phyloP scores from a whole-genome alignment of 2,329 filamentous ascomycete genomes.

The Ophiostoma pallidulum region DNA sequence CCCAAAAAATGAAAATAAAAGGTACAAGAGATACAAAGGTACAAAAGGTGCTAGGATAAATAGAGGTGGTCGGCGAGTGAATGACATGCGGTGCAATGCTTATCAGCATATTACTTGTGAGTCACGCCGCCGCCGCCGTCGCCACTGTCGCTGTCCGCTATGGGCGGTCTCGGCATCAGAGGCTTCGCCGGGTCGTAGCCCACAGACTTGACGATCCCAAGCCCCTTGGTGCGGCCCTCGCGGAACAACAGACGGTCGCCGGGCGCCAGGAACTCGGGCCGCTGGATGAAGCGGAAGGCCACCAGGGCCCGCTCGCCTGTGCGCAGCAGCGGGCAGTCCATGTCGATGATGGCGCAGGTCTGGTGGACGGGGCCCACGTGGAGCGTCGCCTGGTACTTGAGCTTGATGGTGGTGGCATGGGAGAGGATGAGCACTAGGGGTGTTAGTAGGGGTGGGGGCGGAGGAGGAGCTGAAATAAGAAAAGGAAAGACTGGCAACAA shows the following conservation, averaged over 20 bases:
- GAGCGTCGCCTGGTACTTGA: constrained; percentile 95
- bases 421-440: constrained; percentile 74
- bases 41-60: no score
- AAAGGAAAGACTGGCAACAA: neutral
- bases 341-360: constrained; percentile 94
- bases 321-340: constrained; percentile 89
- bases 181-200: constrained; percentile 67
- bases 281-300: constrained; percentile 87
- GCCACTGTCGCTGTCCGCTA: neutral
- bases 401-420: constrained; percentile 94
- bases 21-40: no score
- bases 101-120: no score
- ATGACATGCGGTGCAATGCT: no score
- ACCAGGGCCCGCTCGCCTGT: constrained; percentile 92
- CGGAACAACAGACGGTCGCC: constrained; percentile 88
- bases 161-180: constrained; percentile 21
- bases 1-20: no score
- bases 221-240: constrained; percentile 87
- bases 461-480: neutral
- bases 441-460: neutral
- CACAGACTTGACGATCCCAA: constrained; percentile 87
- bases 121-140: neutral
- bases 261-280: constrained; percentile 82
- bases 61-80: no score
- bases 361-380: constrained; percentile 92